Evolutionary conservation across 805 yeast genomes (phyloP), one percentile per base, ranked within the genome.

Genomic region (Torulaspora franciscae): DNA sequence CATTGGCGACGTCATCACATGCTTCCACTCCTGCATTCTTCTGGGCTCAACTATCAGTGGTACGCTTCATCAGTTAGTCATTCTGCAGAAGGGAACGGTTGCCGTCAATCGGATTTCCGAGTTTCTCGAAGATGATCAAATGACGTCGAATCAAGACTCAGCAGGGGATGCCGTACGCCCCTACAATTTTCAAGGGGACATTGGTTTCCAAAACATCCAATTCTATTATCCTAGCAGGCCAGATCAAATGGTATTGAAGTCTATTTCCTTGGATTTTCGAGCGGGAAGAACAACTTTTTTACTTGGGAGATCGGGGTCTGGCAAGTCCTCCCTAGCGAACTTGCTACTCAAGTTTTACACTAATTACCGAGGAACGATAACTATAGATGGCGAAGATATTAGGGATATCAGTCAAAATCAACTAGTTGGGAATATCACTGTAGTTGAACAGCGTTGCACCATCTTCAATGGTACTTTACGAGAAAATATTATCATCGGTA

Each of bases 261-360:
- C 74, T 38, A 67, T 83, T 1, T 57, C 62, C n/a, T 45, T 84
- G 22, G 52, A 54, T 1, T 67, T 89, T 28, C 62, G 69, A 1
- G 62, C 76, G 0, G 72, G 75, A 1, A 52, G 66, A 26, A 58
- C 76, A 6, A 78, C 82, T 1, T 91, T 78, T 55, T 64, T 93
- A 3, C 76, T 93, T 33, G 99, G 99, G 1, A 72, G 74, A 48
- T 89, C 97, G 0, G 99, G 99, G 0, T 81, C 90, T 0, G 99
- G 99, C 0, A 93, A 93, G 62, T 91, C 98, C 0, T 84, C 98
- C 0, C 49, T 93, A 2, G 76, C 83, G 0, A 75, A 74, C 29
- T 61, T 93, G 2, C 54, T 93, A 1, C 60, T 84, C 43, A 75
- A 75, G 23, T 73, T 86, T 19, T 88, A 90, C 55, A 49, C 61